Base-by-base conservation (phyloP, 305 asterid genomes). In the Fraxinus nigra region DNA sequence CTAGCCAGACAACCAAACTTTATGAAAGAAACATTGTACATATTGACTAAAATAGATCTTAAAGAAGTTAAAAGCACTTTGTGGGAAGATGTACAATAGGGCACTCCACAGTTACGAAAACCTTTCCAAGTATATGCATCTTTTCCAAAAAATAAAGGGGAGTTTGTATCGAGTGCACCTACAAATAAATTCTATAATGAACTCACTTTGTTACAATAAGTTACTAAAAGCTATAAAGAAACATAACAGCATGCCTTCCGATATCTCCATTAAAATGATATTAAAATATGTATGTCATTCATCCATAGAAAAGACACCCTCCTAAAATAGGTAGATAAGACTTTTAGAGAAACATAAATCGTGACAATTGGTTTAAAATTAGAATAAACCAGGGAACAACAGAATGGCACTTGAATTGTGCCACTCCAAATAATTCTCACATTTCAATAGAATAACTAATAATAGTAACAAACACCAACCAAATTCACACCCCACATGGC, bases 21-120 rank as follows among this genome's bases (percentile, higher is more conserved):
- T 11, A 65, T 65, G 35, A 26, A 65, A 65, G 35, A 26, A 65
- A 65, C 73, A 26, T 13, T 16, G 79, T 5, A 75, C 65, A 75
- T 13, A 26, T 46, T 26, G 43, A 76, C 69, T 14, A 24, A 26
- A 75, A 33, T 63, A 51, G 11, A 30, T 40, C 9, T 63, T 34
- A 82, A 56, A 63, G 80, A 75, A 72, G 51, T 38, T 28, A 77
- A 75, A 59, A 76, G 28, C 81, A 83, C 40, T 72, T 81, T 38
- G 56, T 10, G 40, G 38, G 78, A 81, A 76, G 73, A 76, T 48
- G 75, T 72, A 70, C 51, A 40, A 75, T 38, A 30, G 35, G 69
- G 5, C 40, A 48, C n/a, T 74, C 48, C 69, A 26, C 65, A 43
- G 26, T 30, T 38, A 43, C 28, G 26, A 22, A 77, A 33, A 11